These are phyloP conservation scores for Sporothrix euskadiensis DNA, from an alignment of 2,329 filamentous ascomycete genomes.

Conservation along the genomic window DNA sequence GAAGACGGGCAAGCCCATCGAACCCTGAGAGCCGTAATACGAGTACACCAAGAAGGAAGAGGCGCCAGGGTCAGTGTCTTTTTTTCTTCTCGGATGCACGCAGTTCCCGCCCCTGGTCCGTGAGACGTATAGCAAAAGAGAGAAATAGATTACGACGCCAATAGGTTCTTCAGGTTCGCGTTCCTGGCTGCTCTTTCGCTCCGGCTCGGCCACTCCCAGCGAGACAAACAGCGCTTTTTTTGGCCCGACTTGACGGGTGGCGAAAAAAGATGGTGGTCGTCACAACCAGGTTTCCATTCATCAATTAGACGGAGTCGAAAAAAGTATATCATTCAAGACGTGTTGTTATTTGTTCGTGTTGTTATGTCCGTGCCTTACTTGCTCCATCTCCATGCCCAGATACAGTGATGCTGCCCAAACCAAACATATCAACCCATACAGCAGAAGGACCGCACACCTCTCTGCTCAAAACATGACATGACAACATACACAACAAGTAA, in stretches of 20 bases:
- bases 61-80: neutral
- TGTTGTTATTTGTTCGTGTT: neutral
- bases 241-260: neutral
- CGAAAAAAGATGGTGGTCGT: neutral
- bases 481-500: neutral
- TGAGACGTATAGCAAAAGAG: neutral
- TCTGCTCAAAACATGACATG: neutral
- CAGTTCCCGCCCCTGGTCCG: neutral
- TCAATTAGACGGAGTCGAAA: neutral
- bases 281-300: neutral
- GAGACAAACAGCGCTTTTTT: neutral
- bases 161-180: neutral
- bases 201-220: constrained; percentile 12
- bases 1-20: neutral
- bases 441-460: neutral
- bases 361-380: neutral
- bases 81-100: neutral
- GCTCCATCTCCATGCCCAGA: neutral
- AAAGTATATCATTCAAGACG: neutral
- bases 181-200: neutral
- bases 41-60: neutral
- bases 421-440: neutral
- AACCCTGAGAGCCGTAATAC: too few relatives aligned
- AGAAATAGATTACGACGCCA: neutral
- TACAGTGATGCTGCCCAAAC: constrained; percentile 9